Evolutionary conservation across 768 basidiomycete species (phyloP).

Genomic region (Pleurotus ostreatus): DNA sequence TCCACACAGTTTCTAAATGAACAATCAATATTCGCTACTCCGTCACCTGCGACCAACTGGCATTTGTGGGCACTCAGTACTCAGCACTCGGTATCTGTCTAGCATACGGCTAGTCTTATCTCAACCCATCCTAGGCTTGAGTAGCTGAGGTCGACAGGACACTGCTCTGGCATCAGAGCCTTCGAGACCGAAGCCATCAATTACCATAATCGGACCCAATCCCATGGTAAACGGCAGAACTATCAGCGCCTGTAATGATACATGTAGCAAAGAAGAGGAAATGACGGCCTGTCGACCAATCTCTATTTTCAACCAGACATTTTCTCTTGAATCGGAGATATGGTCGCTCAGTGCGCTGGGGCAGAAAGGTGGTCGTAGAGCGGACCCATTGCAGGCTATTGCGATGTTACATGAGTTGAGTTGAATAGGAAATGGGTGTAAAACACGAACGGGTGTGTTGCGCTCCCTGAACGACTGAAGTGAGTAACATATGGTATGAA

Average conservation of each 20-base stretch:
- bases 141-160: too few species aligned
- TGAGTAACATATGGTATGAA: constrained; percentile 4
- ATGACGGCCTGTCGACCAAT: neutral
- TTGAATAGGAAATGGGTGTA: neutral
- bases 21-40: too few species aligned
- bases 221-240: too few species aligned
- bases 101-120: too few species aligned
- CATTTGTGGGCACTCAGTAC: neutral
- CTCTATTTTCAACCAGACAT: neutral
- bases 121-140: too few species aligned
- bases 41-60: too few species aligned
- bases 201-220: too few species aligned
- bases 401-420: constrained; percentile 11
- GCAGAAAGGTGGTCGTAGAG: constrained; percentile 52
- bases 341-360: constrained; percentile 8
- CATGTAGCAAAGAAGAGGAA: constrained; percentile 4
- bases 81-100: neutral
- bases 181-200: too few species aligned
- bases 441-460: constrained; percentile 60
- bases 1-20: too few species aligned
- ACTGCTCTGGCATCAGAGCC: too few species aligned
- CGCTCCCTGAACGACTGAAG: constrained; percentile 55
- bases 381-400: constrained; percentile 59
- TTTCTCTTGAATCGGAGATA: neutral
- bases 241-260: neutral